These are phyloP conservation scores for Psilocybe cubensis DNA, from an alignment of 768 basidiomycete species.

Conservation along the genomic window DNA sequence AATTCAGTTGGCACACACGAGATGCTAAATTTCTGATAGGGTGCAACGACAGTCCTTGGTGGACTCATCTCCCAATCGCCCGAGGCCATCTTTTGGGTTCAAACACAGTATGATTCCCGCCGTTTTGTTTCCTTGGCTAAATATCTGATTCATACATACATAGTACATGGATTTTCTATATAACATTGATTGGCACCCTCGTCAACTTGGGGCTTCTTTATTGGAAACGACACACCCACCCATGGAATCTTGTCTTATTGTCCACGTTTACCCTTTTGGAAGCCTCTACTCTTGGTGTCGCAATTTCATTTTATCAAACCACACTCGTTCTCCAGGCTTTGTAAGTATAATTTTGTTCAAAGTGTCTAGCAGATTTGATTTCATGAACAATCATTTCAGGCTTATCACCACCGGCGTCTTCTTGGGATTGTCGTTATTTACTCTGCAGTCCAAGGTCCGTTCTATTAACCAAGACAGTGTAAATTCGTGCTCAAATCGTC, in stretches of 20 bases:
- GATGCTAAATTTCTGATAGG: constrained; percentile 42
- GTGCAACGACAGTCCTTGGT: constrained; percentile 77
- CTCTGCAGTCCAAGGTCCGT: constrained; percentile 87
- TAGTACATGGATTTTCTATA: constrained; percentile 81
- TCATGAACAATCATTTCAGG: constrained; percentile 27
- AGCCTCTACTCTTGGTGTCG: constrained; percentile 87
- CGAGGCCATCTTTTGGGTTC: constrained; percentile 69
- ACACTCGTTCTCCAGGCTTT: constrained; percentile 84
- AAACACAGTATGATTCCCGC: constrained; percentile 58
- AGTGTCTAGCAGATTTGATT: constrained; percentile 7
- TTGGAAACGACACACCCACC: constrained; percentile 93
- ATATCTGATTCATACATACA: neutral
- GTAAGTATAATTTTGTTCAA: constrained; percentile 41
- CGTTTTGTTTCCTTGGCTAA: neutral
- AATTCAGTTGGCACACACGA: neutral
- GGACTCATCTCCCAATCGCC: constrained; percentile 69
- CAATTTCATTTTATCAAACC: constrained; percentile 76
- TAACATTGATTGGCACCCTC: constrained; percentile 79
- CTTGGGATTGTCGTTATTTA: constrained; percentile 92
- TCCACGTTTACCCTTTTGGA: constrained; percentile 91
- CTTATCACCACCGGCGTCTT: constrained; percentile 93
- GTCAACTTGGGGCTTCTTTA: constrained; percentile 80
- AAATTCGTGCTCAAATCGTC: neutral
- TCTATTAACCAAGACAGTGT: neutral
- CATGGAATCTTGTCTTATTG: constrained; percentile 84